Evolutionary conservation across 352 stramenopile species (phyloP).

Genomic region (Phytophthora fragariaefolia): DNA sequence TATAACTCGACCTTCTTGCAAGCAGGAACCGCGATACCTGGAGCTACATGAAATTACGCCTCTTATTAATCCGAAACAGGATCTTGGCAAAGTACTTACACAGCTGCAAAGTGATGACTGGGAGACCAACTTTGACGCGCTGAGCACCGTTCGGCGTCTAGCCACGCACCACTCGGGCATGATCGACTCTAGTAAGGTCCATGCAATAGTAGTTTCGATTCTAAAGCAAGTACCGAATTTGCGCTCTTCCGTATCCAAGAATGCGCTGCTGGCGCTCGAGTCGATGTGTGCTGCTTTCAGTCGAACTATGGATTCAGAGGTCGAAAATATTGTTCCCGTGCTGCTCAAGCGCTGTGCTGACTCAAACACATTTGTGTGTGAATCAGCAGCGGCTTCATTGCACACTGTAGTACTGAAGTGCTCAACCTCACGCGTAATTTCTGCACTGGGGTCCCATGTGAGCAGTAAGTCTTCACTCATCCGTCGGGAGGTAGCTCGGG

Average conservation of each 20-base stretch:
- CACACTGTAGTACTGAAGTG: constrained; percentile 62
- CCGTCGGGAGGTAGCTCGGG: constrained; percentile 65
- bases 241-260: constrained; percentile 78
- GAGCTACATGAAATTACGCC: constrained; percentile 64
- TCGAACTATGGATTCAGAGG: constrained; percentile 59
- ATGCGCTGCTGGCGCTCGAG: constrained; percentile 74
- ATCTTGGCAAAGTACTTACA: constrained; percentile 43
- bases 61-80: constrained; percentile 65
- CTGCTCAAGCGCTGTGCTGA: constrained; percentile 73
- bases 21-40: constrained; percentile 75
- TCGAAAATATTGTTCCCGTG: constrained; percentile 64
- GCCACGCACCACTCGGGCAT: constrained; percentile 56
- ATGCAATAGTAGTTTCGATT: constrained; percentile 53
- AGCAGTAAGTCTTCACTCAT: constrained; percentile 59
- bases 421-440: constrained; percentile 54
- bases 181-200: constrained; percentile 50
- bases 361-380: constrained; percentile 80
- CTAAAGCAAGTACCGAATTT: constrained; percentile 73
- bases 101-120: constrained; percentile 60
- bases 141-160: constrained; percentile 66
- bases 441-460: constrained; percentile 47
- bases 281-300: constrained; percentile 56
- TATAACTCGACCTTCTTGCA: constrained; percentile 29
- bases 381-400: constrained; percentile 56
- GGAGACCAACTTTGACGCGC: constrained; percentile 67